phyloP scores from a whole-genome alignment of 306 rosid species.

The Hippophae tibetana region DNA sequence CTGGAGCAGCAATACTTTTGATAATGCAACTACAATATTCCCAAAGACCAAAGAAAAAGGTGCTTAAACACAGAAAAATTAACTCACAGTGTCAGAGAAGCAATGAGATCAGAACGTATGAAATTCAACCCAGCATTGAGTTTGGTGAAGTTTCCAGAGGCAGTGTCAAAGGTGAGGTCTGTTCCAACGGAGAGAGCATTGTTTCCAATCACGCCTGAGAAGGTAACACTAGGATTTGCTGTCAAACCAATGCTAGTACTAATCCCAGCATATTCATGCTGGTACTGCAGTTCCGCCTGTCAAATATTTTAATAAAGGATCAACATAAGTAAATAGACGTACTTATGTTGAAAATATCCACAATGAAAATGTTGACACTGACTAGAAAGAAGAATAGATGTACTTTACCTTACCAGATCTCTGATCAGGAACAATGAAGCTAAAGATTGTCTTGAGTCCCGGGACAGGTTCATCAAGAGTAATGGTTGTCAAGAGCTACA shows the following conservation, averaged over 20 bases:
- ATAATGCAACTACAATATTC: no score
- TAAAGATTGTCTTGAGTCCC: conserved; percentile 79
- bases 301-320: conserved; percentile 3
- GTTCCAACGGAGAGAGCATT: conserved; percentile 53
- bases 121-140: conserved; percentile 74
- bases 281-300: conserved; percentile 89
- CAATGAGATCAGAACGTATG: conserved; percentile 66
- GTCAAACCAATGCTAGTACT: conserved; percentile 83
- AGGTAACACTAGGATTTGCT: conserved; percentile 73
- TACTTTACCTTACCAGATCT: conserved; percentile 75
- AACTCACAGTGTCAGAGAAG: conserved; percentile 72
- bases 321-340: not conserved
- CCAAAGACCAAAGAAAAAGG: no score
- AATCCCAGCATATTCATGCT: conserved; percentile 85
- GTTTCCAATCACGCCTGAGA: conserved; percentile 87
- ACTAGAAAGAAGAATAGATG: not conserved
- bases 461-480: conserved; percentile 92
- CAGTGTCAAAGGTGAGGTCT: conserved; percentile 79
- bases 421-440: conserved; percentile 80
- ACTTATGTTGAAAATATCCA: not conserved
- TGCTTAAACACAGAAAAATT: not conserved
- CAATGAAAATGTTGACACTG: not conserved
- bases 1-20: no score
- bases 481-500: conserved; percentile 66
- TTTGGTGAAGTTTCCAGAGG: conserved; percentile 67